phyloP scores from a whole-genome alignment of 257 asterid genomes.

The Nicotiana attenuata region DNA sequence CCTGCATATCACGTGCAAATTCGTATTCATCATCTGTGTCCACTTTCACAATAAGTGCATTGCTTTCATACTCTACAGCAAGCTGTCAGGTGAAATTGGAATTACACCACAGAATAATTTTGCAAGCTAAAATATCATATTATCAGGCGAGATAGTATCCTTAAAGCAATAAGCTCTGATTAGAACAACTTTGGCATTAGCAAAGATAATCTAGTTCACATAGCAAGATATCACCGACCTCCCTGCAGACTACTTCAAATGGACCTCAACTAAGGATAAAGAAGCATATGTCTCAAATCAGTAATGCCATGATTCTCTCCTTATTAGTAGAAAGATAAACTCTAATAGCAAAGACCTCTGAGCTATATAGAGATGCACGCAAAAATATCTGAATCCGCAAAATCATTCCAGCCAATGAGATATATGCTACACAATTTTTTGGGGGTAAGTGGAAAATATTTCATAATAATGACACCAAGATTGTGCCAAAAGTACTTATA shows the following conservation, averaged over 20 bases:
- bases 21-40: conserved; percentile 92
- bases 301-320: no score
- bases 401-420: no score
- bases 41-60: conserved; percentile 78
- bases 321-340: no score
- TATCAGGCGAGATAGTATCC: neutral
- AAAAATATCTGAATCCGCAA: no score
- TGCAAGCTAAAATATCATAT: neutral
- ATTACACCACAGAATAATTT: neutral
- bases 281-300: no score
- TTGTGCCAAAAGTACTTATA: neutral
- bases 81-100: conserved; percentile 49
- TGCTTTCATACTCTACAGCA: conserved; percentile 92
- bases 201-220: neutral
- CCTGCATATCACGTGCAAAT: conserved; percentile 96
- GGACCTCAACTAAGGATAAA: neutral
- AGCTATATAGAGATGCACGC: no score
- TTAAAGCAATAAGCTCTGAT: neutral
- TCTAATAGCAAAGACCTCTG: no score
- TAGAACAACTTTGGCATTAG: neutral
- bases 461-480: neutral
- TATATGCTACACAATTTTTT: neutral
- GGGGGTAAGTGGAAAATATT: neutral
- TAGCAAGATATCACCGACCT: neutral
- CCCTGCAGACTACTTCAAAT: neutral